Conservation (phyloP, 2,329 filamentous ascomycete genomes). For the Botrytis aclada region DNA sequence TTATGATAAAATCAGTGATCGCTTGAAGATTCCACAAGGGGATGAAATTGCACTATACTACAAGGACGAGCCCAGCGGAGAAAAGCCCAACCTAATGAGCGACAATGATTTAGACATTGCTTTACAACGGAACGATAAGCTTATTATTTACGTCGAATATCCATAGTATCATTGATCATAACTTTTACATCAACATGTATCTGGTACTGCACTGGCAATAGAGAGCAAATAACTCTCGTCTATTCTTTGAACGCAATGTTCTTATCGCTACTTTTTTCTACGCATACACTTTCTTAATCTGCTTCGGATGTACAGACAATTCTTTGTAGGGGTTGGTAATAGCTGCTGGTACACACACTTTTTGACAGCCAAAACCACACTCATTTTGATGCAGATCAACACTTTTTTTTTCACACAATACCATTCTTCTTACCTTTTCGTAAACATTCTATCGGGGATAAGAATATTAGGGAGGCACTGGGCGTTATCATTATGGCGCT, state of each 20-base stretch:
- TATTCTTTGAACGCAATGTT: conserved; percentile 12
- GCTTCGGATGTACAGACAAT: conserved; percentile 34
- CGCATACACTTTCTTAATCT: conserved; percentile 34
- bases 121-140: conserved; percentile 79
- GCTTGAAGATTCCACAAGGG: conserved; percentile 67
- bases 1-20: conserved; percentile 78
- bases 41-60: conserved; percentile 80
- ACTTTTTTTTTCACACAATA: conserved; percentile 9
- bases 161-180: conserved; percentile 24
- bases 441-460: conserved; percentile 22
- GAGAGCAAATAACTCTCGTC: conserved; percentile 7
- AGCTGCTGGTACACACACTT: conserved; percentile 21
- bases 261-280: conserved; percentile 16
- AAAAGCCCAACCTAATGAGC: conserved; percentile 71
- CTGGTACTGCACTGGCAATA: conserved; percentile 17
- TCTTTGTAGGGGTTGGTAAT: conserved; percentile 29
- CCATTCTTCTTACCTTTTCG: conserved; percentile 21
- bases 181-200: background rate
- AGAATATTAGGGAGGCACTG: conserved; percentile 26
- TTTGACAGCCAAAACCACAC: conserved; percentile 27
- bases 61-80: conserved; percentile 69
- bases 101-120: conserved; percentile 80
- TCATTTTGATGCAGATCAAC: conserved; percentile 28
- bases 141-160: conserved; percentile 69
- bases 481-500: conserved; percentile 27